phyloP scores from a whole-genome alignment of 805 yeast genomes.

The fission yeast (Schizosaccharomyces pombe) region DNA sequence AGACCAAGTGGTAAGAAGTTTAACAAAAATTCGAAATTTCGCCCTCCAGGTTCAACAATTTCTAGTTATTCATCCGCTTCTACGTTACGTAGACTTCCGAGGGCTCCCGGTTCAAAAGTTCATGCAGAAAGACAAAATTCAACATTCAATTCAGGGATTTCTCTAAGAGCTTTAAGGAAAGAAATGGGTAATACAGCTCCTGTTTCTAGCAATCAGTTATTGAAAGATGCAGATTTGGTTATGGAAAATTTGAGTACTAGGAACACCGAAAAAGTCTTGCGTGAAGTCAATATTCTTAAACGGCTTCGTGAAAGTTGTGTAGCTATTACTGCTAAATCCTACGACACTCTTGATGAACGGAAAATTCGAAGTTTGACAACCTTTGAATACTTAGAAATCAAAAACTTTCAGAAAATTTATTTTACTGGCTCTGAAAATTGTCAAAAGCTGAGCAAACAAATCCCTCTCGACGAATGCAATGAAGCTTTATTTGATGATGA shows the following conservation, averaged over 20 bases:
- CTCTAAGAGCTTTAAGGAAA: too few species aligned
- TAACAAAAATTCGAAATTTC: too few species aligned
- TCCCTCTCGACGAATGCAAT: neutral
- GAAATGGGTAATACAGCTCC: neutral
- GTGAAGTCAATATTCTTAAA: neutral
- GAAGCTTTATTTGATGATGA: constrained; percentile 48
- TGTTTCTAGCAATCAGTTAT: neutral
- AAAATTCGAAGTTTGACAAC: neutral
- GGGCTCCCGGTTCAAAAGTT: constrained; percentile 1
- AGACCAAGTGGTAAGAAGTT: neutral
- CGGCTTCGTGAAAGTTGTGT: neutral
- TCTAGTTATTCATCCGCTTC: constrained; percentile 1
- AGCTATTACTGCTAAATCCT: neutral
- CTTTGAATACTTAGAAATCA: neutral
- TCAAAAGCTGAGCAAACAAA: neutral
- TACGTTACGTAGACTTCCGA: neutral
- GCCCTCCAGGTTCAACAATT: neutral
- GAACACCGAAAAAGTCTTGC: neutral
- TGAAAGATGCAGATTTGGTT: neutral
- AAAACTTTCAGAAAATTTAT: neutral
- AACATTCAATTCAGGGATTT: neutral
- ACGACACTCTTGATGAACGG: neutral
- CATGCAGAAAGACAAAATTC: neutral
- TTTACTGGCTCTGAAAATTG: neutral
- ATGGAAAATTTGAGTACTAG: neutral